A percentile compares a stretch with the other conserved stretches of the same genome.
These are phyloP conservation scores for Pleurotus sapidus DNA, from an alignment of 768 basidiomycete genomes.

Conservation along the genomic window DNA sequence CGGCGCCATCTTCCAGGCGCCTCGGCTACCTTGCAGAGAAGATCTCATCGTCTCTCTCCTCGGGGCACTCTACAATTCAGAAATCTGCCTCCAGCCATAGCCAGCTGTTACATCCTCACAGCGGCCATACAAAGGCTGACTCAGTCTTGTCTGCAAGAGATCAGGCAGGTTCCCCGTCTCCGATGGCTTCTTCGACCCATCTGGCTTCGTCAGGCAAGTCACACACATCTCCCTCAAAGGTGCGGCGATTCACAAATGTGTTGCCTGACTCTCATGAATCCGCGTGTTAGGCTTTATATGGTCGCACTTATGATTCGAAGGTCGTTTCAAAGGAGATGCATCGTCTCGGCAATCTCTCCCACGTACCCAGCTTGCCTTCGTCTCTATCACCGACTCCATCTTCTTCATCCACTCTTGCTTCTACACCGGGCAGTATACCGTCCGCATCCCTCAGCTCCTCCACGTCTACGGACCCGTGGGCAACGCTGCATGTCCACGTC, in stretches of 20 bases:
- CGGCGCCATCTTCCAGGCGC: conserved; percentile 30
- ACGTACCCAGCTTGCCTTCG: conserved; percentile 32
- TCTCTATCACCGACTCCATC: conserved; percentile 52
- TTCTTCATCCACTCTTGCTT: conserved; percentile 44
- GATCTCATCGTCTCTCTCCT: conserved; percentile 31
- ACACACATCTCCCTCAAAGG: conserved; percentile 54
- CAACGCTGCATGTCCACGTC: conserved; percentile 79
- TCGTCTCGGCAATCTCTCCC: conserved; percentile 63
- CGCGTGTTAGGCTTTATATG: conserved; percentile 45
- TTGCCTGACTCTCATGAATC: conserved; percentile 11
- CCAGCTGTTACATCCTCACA: conserved; percentile 34
- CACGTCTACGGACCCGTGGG: conserved; percentile 72
- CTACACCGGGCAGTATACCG: conserved; percentile 35
- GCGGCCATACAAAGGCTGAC: conserved; percentile 35
- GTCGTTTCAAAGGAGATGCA: conserved; percentile 85
- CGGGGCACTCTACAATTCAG: conserved; percentile 18
- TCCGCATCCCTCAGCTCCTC: conserved; percentile 37
- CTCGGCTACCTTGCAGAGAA: conserved; percentile 43
- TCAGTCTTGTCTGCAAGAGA: conserved; percentile 20
- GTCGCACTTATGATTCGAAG: conserved; percentile 77
- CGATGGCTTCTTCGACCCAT: conserved; percentile 33
- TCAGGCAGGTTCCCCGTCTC: conserved; percentile 18
- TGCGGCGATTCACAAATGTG: conserved; percentile 15
- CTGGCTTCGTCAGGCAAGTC: conserved; percentile 22
- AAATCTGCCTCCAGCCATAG: conserved; percentile 14